phyloP scores from a whole-genome alignment of 2,329 filamentous ascomycete genomes.

The Colletotrichum sojae region DNA sequence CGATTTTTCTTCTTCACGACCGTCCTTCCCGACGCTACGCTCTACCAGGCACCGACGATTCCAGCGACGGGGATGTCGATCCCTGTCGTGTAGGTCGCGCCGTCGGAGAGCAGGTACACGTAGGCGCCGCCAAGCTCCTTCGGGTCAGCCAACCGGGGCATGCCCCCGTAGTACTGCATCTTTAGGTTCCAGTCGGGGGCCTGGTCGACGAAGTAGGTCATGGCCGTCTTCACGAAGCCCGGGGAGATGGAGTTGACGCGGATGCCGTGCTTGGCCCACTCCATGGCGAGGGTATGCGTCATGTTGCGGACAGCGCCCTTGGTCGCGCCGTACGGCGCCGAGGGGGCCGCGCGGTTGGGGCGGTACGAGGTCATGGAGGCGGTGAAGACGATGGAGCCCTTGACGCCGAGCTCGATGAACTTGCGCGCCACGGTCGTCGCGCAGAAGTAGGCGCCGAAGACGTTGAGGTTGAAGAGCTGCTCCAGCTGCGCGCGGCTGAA shows the following conservation, averaged over 20 bases:
- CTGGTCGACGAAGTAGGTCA: slow-evolving; percentile 65
- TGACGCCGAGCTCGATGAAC: slow-evolving; percentile 52
- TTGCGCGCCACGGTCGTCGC: slow-evolving; percentile 59
- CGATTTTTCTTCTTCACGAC: neutral
- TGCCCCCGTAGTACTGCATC: slow-evolving; percentile 71
- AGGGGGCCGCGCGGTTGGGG: slow-evolving; percentile 64
- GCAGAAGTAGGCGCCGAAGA: slow-evolving; percentile 61
- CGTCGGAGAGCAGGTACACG: slow-evolving; percentile 67
- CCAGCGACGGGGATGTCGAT: slow-evolving; percentile 63
- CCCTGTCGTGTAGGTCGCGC: slow-evolving; percentile 62
- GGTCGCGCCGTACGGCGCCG: slow-evolving; percentile 62
- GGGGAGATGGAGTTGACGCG: slow-evolving; percentile 63
- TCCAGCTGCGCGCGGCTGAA: slow-evolving; percentile 47
- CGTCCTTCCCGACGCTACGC: neutral
- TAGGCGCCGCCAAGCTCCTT: slow-evolving; percentile 70
- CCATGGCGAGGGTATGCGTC: slow-evolving; percentile 59
- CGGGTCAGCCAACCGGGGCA: slow-evolving; percentile 66
- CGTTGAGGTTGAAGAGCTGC: slow-evolving; percentile 56
- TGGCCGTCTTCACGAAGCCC: slow-evolving; percentile 58
- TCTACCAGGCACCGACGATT: slow-evolving; percentile 47
- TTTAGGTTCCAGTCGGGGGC: slow-evolving; percentile 69
- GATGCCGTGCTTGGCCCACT: slow-evolving; percentile 63
- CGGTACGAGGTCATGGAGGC: slow-evolving; percentile 63
- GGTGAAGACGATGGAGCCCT: slow-evolving; percentile 60
- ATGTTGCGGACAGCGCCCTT: slow-evolving; percentile 60